Evolutionary conservation across 805 yeast species (phyloP).

Genomic region (Metahyphopichia silvanorum): DNA sequence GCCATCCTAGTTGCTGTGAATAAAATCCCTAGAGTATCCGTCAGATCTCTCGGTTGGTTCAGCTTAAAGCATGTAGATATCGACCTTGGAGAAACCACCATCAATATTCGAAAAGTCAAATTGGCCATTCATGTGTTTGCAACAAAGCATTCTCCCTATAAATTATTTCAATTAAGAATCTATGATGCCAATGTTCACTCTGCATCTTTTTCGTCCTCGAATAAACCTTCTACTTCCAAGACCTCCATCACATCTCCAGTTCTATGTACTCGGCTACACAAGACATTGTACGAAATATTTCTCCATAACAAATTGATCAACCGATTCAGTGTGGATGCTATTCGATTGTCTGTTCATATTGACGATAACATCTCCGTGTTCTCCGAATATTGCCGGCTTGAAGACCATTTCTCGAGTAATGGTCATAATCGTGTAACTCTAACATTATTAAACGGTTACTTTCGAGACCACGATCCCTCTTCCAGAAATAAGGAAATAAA

Average conservation of each 20-base stretch:
- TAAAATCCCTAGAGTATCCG: slow-evolving; percentile 21
- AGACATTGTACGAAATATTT: slow-evolving; percentile 15
- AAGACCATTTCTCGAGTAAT: slow-evolving; percentile 10
- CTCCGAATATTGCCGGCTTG: slow-evolving; percentile 20
- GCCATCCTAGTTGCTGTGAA: slow-evolving; percentile 17
- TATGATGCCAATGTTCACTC: slow-evolving; percentile 13
- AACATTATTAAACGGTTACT: slow-evolving; percentile 17
- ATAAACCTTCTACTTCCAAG: too few relatives aligned
- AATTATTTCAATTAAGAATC: slow-evolving; percentile 25
- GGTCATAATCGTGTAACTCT: slow-evolving; percentile 13
- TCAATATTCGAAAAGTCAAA: slow-evolving; percentile 15
- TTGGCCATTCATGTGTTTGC: slow-evolving; percentile 20
- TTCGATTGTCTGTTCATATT: slow-evolving; percentile 10
- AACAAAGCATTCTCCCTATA: slow-evolving; percentile 19
- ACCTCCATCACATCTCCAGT: too few relatives aligned
- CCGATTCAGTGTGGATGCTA: slow-evolving; percentile 21
- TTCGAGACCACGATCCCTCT: slow-evolving; percentile 9
- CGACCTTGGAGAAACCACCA: slow-evolving; percentile 8
- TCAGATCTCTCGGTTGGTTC: slow-evolving; percentile 29
- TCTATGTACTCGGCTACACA: too few relatives aligned
- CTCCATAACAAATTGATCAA: slow-evolving; percentile 17
- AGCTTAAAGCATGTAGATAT: slow-evolving; percentile 22
- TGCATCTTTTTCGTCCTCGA: neutral
- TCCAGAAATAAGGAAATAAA: slow-evolving; percentile 9
- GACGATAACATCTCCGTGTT: slow-evolving; percentile 11